Evolutionary conservation across 2,329 filamentous ascomycete genomes (phyloP).

Genomic region (Rugonectria rugulosa): DNA sequence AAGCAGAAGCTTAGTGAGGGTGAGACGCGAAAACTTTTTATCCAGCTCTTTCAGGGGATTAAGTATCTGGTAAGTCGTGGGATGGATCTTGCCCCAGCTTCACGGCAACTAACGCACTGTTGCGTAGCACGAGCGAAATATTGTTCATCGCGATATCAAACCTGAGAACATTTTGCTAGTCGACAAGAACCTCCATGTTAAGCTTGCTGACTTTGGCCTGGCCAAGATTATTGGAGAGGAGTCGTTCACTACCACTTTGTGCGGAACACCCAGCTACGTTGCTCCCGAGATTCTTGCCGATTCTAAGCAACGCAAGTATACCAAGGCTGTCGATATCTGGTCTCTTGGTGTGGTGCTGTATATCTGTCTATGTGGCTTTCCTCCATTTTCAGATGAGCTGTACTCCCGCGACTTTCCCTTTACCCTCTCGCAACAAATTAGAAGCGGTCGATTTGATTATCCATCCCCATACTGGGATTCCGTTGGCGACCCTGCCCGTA

Average conservation of each 20-base stretch:
- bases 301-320: constrained; percentile 84
- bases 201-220: constrained; percentile 94
- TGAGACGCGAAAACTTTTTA: constrained; percentile 86
- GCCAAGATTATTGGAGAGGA: constrained; percentile 99
- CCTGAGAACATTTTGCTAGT: constrained; percentile 93
- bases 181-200: constrained; percentile 85
- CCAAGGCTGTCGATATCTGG: constrained; percentile 95
- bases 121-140: constrained; percentile 96
- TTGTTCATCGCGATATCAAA: constrained; percentile 97
- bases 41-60: constrained; percentile 89
- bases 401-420: constrained; percentile 84
- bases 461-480: constrained; percentile 88
- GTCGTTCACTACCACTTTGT: constrained; percentile 95
- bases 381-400: constrained; percentile 95
- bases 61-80: constrained; percentile 84
- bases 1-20: constrained; percentile 87
- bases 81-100: not conserved
- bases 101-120: not conserved
- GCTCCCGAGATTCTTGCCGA: constrained; percentile 94
- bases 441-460: constrained; percentile 88
- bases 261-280: constrained; percentile 96
- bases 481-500: constrained; percentile 72
- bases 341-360: constrained; percentile 97
- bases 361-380: constrained; percentile 96
- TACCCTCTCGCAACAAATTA: constrained; percentile 90